Base-by-base conservation (phyloP, 371 early-diverging fungal species). In the Mortierella sp. region DNA sequence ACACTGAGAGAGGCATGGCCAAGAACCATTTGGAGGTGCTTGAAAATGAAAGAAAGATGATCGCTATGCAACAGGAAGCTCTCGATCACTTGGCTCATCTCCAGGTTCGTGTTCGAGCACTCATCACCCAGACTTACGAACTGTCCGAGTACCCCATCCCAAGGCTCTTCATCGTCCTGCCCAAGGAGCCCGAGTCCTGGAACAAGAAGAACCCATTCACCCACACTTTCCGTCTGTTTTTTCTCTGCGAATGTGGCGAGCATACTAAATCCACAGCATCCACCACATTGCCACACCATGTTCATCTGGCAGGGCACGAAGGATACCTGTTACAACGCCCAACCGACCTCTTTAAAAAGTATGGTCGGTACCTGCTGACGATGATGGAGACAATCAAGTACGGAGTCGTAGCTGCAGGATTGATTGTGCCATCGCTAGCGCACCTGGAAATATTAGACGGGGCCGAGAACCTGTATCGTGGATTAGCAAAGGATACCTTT, bases 191-290 rank as follows among this genome's bases (percentile, higher is more conserved):
- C 4, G 39, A 39, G 4, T 10, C 10, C 10, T 39, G 39, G 39
- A 10, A 39, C 39, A n/a, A 62, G 69, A 45, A 30, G 18, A 30
- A 70, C 2, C 43, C 30, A 6, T 55, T 55, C 40, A n/a, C 54
- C 1, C 39, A 57, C 58, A n/a, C 28, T 30, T 70, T 70, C 35
- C 54, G 64, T 14, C 58, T 70, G 3, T 57, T 43, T 40, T 70
- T 70, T 45, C 55, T 73, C 18, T 73, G 73, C 54, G 66, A 73
- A 52, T 66, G 73, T 30, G 73, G 62, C 24, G 63, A 67, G 30
- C 66, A 73, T 49, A 73, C 73, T 0, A 65, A 62, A 62, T n/a
- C n/a, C n/a, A 32, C 66, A 72, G 24, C 43, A 66, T 43, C 66
- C 30, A 47, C 4, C 12, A 18, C 20, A 14, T 2, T 24, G 12